Evolutionary conservation across 768 basidiomycete genomes (phyloP), one percentile per base, ranked within the genome.

Genomic region (Trametes elegans): DNA sequence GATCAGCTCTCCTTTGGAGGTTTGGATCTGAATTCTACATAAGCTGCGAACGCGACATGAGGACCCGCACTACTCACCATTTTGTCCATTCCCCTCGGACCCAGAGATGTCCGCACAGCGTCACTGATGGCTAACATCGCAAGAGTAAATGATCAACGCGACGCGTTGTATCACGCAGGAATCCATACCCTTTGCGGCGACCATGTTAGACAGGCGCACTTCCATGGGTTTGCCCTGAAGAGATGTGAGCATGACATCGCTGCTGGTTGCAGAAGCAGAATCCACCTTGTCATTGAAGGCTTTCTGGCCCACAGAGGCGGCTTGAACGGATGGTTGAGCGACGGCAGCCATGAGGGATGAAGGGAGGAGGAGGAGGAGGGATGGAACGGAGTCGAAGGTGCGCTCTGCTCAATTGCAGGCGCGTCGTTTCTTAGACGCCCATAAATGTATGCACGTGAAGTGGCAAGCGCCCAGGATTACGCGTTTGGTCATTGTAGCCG

Each of bases 211-310:
- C 73, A 95, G 75, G 61, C 96, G 87, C 61, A 98, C 86, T 73
- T 99, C 96, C 88, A 95, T 98, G 16, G 95, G 94, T 74, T 99
- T 98, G 59, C 93, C 91, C 92, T 97, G n/a, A n/a, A n/a, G n/a
- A n/a, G n/a, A n/a, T n/a, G n/a, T n/a, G n/a, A n/a, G n/a, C n/a
- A n/a, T n/a, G n/a, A n/a, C n/a, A n/a, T n/a, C n/a, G n/a, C n/a
- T n/a, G n/a, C n/a, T n/a, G n/a, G n/a, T n/a, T n/a, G n/a, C n/a
- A n/a, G n/a, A n/a, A n/a, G n/a, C n/a, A n/a, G n/a, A n/a, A n/a
- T n/a, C n/a, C 61, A 84, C 91, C 81, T 88, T 93, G 76, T 93
- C 91, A 71, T 93, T 90, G 72, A 93, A 93, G 3, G 88, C 78
- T 47, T 60, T 68, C 44, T 70, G 29, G 53, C 57, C 29, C 21